Evolutionary conservation across 2,329 filamentous ascomycete species (phyloP), one percentile per base, ranked within the genome.

Genomic region (Myriosclerotinia scirpicola): DNA sequence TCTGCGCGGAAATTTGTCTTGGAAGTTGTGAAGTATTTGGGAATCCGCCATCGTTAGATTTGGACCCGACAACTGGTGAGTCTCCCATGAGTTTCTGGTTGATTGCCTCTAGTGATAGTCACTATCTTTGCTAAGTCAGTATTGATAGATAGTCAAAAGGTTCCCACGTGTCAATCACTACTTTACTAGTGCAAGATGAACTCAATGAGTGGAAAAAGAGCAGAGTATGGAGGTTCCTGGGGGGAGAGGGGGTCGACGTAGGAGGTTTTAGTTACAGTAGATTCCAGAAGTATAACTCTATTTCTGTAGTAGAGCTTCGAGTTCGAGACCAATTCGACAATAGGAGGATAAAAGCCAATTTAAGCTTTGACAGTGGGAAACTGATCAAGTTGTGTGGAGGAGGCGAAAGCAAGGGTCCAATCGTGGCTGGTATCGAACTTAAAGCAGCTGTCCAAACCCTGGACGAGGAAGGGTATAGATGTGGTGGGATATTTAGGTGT

Each of bases 1-100:
- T 67, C 46, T 68, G 71, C 17, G 68, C 64, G 38, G 15, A 42
- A 38, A 56, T 68, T 50, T 46, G 64, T 38, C n/a, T 34, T 40
- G 54, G 22, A 54, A 42, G 54, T n/a, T 67, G 61, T 30, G 46
- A 20, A 40, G 48, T 60, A 54, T 34, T 55, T n/a, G 53, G 50
- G 36, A 42, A 50, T 36, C 52, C 66, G 54, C 54, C 62, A 65
- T 65, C 62, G 38, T 65, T 50, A 30, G 44, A 26, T 60, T 34
- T 48, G 52, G 64, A 60, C 22, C 22, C 55, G 55, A 44, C 64
- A 30, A 61, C 55, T 65, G 36, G 17, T 53, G 64, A 65, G 55
- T 65, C 64, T 38, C 64, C 64, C 64, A 65, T 65, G 42, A 48
- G 14, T 60, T 60, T 53, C 38, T 46, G 38, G n/a, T 42, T 65